Evolutionary conservation across 345 rosid species (phyloP).

Genomic region (Anastatica hierochuntica): DNA sequence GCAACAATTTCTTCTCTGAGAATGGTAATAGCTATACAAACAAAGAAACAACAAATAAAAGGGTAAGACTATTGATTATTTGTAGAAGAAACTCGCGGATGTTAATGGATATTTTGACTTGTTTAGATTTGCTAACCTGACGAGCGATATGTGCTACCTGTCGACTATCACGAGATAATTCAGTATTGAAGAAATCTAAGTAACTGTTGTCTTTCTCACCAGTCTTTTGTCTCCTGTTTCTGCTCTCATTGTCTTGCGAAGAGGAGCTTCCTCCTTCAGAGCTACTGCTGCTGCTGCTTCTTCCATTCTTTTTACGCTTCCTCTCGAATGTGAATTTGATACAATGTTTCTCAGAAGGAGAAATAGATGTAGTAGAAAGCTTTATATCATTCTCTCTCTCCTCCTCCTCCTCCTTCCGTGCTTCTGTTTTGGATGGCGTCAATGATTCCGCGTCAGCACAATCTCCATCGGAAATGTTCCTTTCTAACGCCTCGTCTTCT

Average conservation of each 20-base stretch:
- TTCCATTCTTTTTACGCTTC: constrained; percentile 58
- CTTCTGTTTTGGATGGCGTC: constrained; percentile 3
- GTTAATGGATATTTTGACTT: background rate
- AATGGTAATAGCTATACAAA: constrained; percentile 47
- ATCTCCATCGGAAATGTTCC: constrained; percentile 12
- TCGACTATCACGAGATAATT: constrained; percentile 40
- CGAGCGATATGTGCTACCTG: constrained; percentile 47
- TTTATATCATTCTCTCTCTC: constrained; percentile 30
- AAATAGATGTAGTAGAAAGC: constrained; percentile 15
- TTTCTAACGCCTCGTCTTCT: constrained; percentile 40
- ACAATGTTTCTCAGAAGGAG: no score
- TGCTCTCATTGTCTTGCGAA: constrained; percentile 29
- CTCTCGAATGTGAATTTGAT: constrained; percentile 57
- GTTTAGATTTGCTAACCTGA: constrained; percentile 43
- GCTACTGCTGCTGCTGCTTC: constrained; percentile 39
- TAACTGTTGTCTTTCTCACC: constrained; percentile 31
- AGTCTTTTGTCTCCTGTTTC: constrained; percentile 31
- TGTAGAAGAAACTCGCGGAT: no score
- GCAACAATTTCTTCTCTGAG: constrained; percentile 36
- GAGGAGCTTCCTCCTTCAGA: constrained; percentile 21
- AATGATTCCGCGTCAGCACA: background rate
- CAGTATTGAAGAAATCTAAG: constrained; percentile 34
- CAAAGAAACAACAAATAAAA: background rate
- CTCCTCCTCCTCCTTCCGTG: constrained; percentile 14
- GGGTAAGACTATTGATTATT: no score